phyloP scores from a whole-genome alignment of 495 filamentous ascomycete species.

The Lindgomyces ingoldianus region DNA sequence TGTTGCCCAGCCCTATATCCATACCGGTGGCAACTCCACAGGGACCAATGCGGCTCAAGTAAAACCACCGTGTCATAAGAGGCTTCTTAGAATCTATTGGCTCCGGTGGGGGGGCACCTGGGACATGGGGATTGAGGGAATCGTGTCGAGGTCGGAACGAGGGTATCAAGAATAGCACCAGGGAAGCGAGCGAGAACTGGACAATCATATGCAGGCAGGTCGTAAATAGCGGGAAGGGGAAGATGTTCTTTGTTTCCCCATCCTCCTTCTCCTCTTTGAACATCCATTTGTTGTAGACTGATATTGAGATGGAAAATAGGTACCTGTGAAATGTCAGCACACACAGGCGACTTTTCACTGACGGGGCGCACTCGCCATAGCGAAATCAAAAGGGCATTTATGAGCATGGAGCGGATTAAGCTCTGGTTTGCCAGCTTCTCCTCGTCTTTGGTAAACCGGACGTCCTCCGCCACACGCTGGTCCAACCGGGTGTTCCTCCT shows the following conservation, averaged over 20 bases:
- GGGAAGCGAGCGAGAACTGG: slow-evolving; percentile 79
- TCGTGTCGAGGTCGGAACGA: slow-evolving; percentile 70
- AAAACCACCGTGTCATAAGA: slow-evolving; percentile 89
- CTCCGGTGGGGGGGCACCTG: slow-evolving; percentile 52
- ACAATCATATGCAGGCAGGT: slow-evolving; percentile 95
- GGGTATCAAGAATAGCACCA: slow-evolving; percentile 82
- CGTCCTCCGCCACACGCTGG: slow-evolving; percentile 64
- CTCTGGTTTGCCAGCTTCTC: slow-evolving; percentile 68
- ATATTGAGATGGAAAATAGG: slow-evolving; percentile 90
- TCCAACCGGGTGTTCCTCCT: slow-evolving; percentile 69
- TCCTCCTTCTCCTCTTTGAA: slow-evolving; percentile 70
- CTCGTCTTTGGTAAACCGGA: slow-evolving; percentile 61
- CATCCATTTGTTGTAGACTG: slow-evolving; percentile 99
- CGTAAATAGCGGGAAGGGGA: slow-evolving; percentile 93
- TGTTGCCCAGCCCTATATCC: slow-evolving; percentile 96
- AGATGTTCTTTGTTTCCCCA: slow-evolving; percentile 52
- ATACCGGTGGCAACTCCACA: slow-evolving; percentile 92
- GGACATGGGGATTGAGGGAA: slow-evolving; percentile 47
- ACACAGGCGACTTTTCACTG: neutral
- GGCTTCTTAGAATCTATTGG: slow-evolving; percentile 57
- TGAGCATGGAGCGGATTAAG: slow-evolving; percentile 64
- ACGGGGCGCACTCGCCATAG: slow-evolving; percentile 64
- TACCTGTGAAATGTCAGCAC: slow-evolving; percentile 49
- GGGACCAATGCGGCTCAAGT: slow-evolving; percentile 86
- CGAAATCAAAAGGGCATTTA: slow-evolving; percentile 76